A percentile compares a stretch with the other conserved stretches of the same genome.
phyloP scores from a whole-genome alignment of 208 protist species.

The Tritrichomonas foetus region DNA sequence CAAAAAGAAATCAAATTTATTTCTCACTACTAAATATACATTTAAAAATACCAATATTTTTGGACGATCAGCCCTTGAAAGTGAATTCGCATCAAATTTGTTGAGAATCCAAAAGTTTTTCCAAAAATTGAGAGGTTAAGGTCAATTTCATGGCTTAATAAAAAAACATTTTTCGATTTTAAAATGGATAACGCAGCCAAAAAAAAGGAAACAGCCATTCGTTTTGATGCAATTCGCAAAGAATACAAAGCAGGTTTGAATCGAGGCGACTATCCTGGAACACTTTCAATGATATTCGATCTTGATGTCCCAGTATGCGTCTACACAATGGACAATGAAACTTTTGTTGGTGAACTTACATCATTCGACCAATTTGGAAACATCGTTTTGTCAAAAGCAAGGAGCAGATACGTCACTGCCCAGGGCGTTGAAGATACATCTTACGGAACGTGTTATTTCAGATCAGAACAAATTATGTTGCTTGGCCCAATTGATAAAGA shows the following conservation, averaged over 20 bases:
- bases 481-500: constrained; percentile 4
- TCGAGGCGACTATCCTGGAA: not conserved
- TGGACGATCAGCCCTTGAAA: too few species aligned
- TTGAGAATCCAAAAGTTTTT: too few species aligned
- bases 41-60: too few species aligned
- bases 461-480: not conserved
- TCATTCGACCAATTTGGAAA: constrained; percentile 9
- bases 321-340: not conserved
- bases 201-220: not conserved
- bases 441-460: not conserved
- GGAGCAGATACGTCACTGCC: too few species aligned
- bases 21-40: too few species aligned
- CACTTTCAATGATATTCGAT: not conserved
- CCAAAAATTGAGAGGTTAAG: too few species aligned
- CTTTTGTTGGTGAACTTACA: not conserved
- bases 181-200: not conserved
- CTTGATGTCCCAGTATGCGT: not conserved
- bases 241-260: not conserved
- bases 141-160: too few species aligned
- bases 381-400: not conserved
- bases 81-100: too few species aligned
- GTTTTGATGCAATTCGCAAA: not conserved
- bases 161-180: too few species aligned
- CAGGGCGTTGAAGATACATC: not conserved
- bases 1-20: too few species aligned